These are phyloP conservation scores for Penicillium sp. DNA, from an alignment of 2,329 filamentous ascomycete species.

Conservation along the genomic window DNA sequence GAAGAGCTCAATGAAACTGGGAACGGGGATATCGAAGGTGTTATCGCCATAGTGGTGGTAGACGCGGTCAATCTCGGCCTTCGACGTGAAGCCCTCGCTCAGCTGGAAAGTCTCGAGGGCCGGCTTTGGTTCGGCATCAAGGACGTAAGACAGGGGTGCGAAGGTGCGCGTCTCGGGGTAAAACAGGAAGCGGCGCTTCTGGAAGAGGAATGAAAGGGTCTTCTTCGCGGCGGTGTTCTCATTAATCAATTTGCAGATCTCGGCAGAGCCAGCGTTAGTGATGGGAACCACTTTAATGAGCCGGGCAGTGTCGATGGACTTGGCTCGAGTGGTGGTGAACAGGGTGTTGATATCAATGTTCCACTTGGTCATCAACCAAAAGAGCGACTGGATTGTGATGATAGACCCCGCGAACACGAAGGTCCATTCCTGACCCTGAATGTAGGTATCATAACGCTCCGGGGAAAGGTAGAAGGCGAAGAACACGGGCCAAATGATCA, in stretches of 20 bases:
- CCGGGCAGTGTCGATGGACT: conserved; percentile 67
- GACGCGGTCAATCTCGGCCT: conserved; percentile 73
- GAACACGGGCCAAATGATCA: conserved; percentile 88
- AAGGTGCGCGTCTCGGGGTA: conserved; percentile 70
- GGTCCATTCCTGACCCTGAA: conserved; percentile 94
- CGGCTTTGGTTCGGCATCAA: conserved; percentile 84
- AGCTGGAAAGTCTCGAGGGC: conserved; percentile 73
- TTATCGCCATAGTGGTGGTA: conserved; percentile 94
- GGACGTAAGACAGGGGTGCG: conserved; percentile 73
- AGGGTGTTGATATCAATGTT: conserved; percentile 79
- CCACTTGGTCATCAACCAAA: conserved; percentile 98
- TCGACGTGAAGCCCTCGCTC: conserved; percentile 69
- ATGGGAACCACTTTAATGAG: conserved; percentile 91
- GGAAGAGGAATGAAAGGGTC: conserved; percentile 87
- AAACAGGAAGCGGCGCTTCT: conserved; percentile 95
- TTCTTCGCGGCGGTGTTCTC: conserved; percentile 73
- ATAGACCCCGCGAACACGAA: conserved; percentile 91
- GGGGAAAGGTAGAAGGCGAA: conserved; percentile 79
- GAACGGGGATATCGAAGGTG: conserved; percentile 95
- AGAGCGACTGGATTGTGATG: conserved; percentile 78
- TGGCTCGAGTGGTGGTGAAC: conserved; percentile 74
- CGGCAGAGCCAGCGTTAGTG: conserved; percentile 81
- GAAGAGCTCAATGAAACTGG: conserved; percentile 92
- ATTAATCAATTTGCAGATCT: conserved; percentile 78
- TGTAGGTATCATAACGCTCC: conserved; percentile 84